Base-by-base conservation (phyloP, 192 early-diverging fungal genomes). In the Coemansia sp. region DNA sequence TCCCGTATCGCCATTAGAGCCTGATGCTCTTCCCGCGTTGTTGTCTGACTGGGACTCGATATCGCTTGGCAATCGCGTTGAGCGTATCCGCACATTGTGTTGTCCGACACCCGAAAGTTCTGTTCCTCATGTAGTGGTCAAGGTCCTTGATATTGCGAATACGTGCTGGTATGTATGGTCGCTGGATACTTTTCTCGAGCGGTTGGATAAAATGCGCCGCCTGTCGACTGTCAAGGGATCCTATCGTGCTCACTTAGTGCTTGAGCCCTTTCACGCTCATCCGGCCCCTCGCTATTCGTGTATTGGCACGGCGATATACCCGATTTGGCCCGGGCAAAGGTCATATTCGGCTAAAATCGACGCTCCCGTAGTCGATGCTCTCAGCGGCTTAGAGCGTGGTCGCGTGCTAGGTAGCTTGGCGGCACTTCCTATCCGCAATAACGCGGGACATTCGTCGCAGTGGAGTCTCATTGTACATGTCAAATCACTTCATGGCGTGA, bases 161-260 rank as follows among this genome's bases (percentile, higher is more conserved):
- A 59, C 78, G 0, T 77, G 76, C 58, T 80, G 88, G 69, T 85
- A 86, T 46, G 75, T 87, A 10, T 93, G 92, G 93, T 85, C 91
- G 4, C 68, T 91, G 13, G 76, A 76, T 2, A 80, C 79, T 45
- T 85, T 93, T 7, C 75, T 75, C 38, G 63, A 69, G 17, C 82
- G 87, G n/a, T 69, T 95, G 9, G 75, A 86, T 36, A 83, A 86
- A 12, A 93, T 95, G 93, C 87, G 88, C 2, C 65, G 85, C 24
- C 71, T 91, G 48, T 88, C 90, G 64, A 62, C 76, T 3, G 76
- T 79, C 20, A 76, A 70, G 65, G 72, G 72, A 24, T 72, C 71
- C 17, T 81, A 72, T 31, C 67, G 75, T 46, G 76, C 70, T 1
- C 83, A 76, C 27, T 62, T 79, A 61, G 69, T 67, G 27, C 65